A percentile compares a stretch with the other conserved stretches of the same genome.
Conservation (phyloP, 192 early-diverging fungal species). For the Linnemannia elongata region DNA sequence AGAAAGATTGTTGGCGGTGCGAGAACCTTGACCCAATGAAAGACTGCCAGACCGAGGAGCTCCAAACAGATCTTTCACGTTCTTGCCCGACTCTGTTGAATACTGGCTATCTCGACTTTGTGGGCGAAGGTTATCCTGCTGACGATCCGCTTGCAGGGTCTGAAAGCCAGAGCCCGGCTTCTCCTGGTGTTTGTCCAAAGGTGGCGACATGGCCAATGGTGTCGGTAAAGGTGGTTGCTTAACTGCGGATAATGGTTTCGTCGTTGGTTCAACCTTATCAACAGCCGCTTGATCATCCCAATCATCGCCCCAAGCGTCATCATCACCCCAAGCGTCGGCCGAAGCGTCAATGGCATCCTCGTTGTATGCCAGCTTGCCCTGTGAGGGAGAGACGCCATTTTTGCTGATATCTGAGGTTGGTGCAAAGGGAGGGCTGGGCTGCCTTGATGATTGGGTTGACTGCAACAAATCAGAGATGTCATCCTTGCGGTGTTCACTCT, state of each 20-base stretch:
- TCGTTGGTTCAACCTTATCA: background rate
- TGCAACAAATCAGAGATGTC: slow-evolving; percentile 30
- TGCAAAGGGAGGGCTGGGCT: background rate
- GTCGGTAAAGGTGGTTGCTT: background rate
- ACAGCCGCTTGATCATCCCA: slow-evolving; percentile 17
- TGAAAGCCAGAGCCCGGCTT: background rate
- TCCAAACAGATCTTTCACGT: slow-evolving; percentile 29
- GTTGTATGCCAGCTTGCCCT: slow-evolving; percentile 25
- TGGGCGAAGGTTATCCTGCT: background rate
- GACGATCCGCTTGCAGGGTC: background rate
- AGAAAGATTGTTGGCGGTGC: background rate
- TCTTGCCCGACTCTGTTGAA: background rate
- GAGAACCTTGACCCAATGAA: background rate
- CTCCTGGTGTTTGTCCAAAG: background rate
- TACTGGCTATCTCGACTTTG: background rate
- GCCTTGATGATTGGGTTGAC: background rate
- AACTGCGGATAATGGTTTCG: background rate
- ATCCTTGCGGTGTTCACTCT: slow-evolving; percentile 3
- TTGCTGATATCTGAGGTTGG: background rate
- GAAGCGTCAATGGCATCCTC: background rate
- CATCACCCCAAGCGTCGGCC: slow-evolving; percentile 37
- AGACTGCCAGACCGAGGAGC: background rate
- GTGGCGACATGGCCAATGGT: background rate
- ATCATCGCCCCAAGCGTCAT: slow-evolving; percentile 42
- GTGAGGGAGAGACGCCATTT: too few relatives aligned